A percentile compares a stretch with the other conserved stretches of the same genome.
These are phyloP conservation scores for Amanita molliuscula DNA, from an alignment of 768 basidiomycete genomes.

Conservation along the genomic window DNA sequence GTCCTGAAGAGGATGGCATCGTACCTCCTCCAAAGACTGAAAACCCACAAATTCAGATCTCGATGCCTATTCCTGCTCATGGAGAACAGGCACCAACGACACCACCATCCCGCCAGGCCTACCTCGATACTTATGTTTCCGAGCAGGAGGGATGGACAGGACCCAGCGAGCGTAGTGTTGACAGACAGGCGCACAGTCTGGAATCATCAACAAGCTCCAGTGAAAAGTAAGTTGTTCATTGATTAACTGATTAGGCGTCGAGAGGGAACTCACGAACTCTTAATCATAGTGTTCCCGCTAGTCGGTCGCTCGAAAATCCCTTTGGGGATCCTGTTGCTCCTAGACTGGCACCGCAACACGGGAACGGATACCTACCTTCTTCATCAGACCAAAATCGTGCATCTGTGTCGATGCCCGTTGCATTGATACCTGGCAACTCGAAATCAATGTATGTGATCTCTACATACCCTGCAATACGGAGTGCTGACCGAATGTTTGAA, in stretches of 20 bases:
- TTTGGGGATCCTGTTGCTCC: slow-evolving; percentile 18
- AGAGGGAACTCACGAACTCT: not conserved
- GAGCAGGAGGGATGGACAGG: not conserved
- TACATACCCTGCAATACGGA: too few relatives aligned
- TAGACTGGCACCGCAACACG: slow-evolving; percentile 10
- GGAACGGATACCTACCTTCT: not conserved
- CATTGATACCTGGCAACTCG: not conserved
- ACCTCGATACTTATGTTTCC: not conserved
- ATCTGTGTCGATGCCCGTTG: not conserved
- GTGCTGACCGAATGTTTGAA: not conserved
- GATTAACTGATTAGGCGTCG: not conserved
- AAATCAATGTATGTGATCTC: not conserved
- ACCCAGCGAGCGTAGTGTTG: not conserved
- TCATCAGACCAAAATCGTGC: not conserved
- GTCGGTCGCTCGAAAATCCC: slow-evolving; percentile 12
- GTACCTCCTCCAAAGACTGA: not conserved
- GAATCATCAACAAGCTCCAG: not conserved
- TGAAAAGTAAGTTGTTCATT: not conserved
- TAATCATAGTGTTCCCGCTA: slow-evolving; percentile 1
- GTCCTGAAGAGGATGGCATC: not conserved
- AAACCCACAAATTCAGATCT: not conserved
- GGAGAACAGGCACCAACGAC: not conserved
- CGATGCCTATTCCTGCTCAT: not conserved
- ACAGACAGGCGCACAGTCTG: not conserved
- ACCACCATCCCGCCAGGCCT: not conserved